Evolutionary conservation across 2,329 filamentous ascomycete genomes (phyloP), one percentile per base, ranked within the genome.

Genomic region (Cordyceps fumosorosea): DNA sequence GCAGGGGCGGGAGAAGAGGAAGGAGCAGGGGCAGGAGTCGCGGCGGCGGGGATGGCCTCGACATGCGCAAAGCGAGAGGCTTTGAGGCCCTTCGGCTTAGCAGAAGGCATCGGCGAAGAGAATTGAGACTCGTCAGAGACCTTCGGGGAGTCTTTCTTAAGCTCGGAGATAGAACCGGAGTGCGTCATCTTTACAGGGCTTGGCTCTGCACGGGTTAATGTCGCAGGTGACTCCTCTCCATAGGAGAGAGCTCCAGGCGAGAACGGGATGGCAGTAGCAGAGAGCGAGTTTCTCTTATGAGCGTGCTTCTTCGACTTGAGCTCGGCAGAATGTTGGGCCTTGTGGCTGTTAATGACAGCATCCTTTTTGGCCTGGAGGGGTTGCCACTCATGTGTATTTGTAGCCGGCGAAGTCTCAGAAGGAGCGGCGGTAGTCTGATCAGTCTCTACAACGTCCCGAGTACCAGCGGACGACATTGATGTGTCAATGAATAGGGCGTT

Each of bases 181-280:
- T 55, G 42, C 32, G 59, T 48, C 44, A 29, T 50, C 51, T 61
- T 61, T 20, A 34, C 45, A 10, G 60, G 60, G 40, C 53, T 54
- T 47, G 48, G 55, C 37, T 57, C 34, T 20, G 60, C 55, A 44
- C 53, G 60, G 26, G 47, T 57, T 14, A 56, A 14, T 24, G 53
- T 60, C 24, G 63, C 65, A 3, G 68, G 67, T 24, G 70, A 67
- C 34, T 63, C 65, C n/a, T 69, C 66, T 8, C 70, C 62, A 44
- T 69, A 67, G 64, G 73, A 63, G 66, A 70, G 65, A 37, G 69
- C 74, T 20, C 77, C 75, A 16, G 83, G 81, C 5, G 79, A 81
- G 71, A 95, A 96, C 0, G 89, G 82, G 68, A 84, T 85, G 0
- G 90, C 89, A 18, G 85, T 81, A 4, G 89, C 88, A 42, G 90